A percentile compares a stretch with the other conserved stretches of the same genome.
Evolutionary conservation across 371 early-diverging fungal species (phyloP).

Genomic region (Chytridium lagenaria): DNA sequence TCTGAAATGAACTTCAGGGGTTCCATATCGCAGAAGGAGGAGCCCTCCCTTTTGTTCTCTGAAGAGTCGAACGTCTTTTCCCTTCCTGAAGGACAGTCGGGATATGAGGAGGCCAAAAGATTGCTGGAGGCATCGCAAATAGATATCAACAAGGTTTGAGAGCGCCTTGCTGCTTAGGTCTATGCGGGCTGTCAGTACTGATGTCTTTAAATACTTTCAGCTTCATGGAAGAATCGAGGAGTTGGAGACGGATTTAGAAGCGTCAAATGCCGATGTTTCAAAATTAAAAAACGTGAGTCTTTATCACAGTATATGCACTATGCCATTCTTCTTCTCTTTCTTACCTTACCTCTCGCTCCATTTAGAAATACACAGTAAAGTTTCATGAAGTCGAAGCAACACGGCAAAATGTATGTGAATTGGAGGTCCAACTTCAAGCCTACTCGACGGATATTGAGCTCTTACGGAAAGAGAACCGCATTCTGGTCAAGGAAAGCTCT

Average conservation of each 20-base stretch:
- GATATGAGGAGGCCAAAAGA: constrained; percentile 1
- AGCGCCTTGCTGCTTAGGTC: not conserved
- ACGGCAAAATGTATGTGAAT: constrained; percentile 5
- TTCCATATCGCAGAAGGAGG: not conserved
- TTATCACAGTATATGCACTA: not conserved
- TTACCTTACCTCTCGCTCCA: not conserved
- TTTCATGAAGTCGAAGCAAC: constrained; percentile 9
- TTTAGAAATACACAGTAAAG: constrained; percentile 4
- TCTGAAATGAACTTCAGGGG: not conserved
- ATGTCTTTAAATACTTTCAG: not conserved
- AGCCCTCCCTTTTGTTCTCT: not conserved
- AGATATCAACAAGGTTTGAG: not conserved
- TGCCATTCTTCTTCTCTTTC: not conserved
- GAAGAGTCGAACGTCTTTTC: not conserved
- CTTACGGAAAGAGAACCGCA: constrained; percentile 4
- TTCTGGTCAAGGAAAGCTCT: not conserved
- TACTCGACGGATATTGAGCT: constrained; percentile 1
- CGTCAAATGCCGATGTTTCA: not conserved
- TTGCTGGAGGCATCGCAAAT: constrained; percentile 4
- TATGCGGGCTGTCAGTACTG: not conserved
- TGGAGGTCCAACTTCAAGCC: constrained; percentile 20
- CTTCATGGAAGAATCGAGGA: constrained; percentile 11
- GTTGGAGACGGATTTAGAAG: constrained; percentile 5
- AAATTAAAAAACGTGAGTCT: constrained; percentile 17
- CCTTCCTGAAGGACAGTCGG: not conserved